Evolutionary conservation across 371 early-diverging fungal species (phyloP).

Genomic region (Mycotypha africana): DNA sequence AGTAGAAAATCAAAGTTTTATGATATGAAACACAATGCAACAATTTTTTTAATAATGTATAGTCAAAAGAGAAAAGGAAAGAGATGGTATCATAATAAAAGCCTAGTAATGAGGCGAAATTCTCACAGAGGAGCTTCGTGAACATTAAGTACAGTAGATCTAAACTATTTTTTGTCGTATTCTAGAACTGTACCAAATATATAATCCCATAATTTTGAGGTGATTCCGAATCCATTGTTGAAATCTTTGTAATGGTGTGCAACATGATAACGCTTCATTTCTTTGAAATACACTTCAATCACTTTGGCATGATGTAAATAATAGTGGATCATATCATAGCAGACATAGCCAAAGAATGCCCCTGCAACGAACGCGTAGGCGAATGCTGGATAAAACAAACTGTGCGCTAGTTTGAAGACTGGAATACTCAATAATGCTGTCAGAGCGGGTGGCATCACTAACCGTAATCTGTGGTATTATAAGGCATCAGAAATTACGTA

Average conservation of each 20-base stretch:
- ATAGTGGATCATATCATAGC: slow-evolving; percentile 89
- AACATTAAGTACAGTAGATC: too few relatives aligned
- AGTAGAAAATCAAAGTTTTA: too few relatives aligned
- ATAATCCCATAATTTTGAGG: slow-evolving; percentile 85
- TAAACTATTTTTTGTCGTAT: too few relatives aligned
- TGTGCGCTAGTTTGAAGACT: slow-evolving; percentile 40
- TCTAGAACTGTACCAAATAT: slow-evolving; percentile 66
- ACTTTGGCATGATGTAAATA: slow-evolving; percentile 87
- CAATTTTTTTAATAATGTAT: too few relatives aligned
- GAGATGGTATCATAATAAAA: too few relatives aligned
- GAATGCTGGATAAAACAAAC: slow-evolving; percentile 46
- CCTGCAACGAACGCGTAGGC: slow-evolving; percentile 67
- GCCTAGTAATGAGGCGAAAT: too few relatives aligned
- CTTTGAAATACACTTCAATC: slow-evolving; percentile 55
- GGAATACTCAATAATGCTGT: slow-evolving; percentile 58
- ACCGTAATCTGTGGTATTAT: slow-evolving; percentile 51
- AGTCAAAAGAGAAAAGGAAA: too few relatives aligned
- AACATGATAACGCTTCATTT: slow-evolving; percentile 89
- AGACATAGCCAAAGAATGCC: slow-evolving; percentile 73
- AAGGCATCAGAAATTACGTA: not conserved
- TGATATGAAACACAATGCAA: too few relatives aligned
- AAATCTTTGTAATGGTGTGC: slow-evolving; percentile 90
- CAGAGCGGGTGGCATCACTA: slow-evolving; percentile 91
- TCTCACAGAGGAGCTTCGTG: too few relatives aligned
- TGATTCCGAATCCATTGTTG: slow-evolving; percentile 85